phyloP scores from a whole-genome alignment of 768 basidiomycete genomes.

The Fistulinella prunicolor region DNA sequence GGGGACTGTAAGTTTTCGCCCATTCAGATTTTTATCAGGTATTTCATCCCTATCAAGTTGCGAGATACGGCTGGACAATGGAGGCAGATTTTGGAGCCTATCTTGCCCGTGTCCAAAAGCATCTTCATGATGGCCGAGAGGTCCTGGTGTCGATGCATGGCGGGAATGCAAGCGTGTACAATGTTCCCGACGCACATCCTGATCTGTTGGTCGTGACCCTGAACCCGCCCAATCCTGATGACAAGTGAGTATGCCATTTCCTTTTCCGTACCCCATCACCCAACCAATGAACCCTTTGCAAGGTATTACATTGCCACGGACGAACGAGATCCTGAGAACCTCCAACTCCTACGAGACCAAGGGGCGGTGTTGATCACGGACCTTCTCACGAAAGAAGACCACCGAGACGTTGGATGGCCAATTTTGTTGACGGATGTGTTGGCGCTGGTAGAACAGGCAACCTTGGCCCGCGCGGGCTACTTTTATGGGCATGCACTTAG shows the following conservation, averaged over 20 bases:
- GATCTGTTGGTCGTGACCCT: conserved; percentile 20
- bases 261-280: no score
- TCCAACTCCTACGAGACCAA: conserved; percentile 31
- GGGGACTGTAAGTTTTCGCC: conserved; percentile 38
- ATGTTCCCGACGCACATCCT: conserved; percentile 21
- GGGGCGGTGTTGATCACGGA: conserved; percentile 43
- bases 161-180: conserved; percentile 12
- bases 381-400: conserved; percentile 42
- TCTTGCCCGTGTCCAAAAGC: conserved; percentile 30
- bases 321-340: conserved; percentile 36
- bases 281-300: not conserved
- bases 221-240: conserved; percentile 23
- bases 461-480: conserved; percentile 35
- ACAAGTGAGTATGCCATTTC: conserved; percentile 14
- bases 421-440: conserved; percentile 43
- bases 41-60: conserved; percentile 19
- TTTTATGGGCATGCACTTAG: conserved; percentile 43
- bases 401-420: conserved; percentile 39
- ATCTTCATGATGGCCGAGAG: conserved; percentile 19
- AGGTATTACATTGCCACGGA: conserved; percentile 42
- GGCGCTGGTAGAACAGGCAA: conserved; percentile 41
- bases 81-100: conserved; percentile 33
- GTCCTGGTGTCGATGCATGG: conserved; percentile 21
- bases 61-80: conserved; percentile 33
- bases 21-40: not conserved